Base-by-base conservation (phyloP, 2,329 filamentous ascomycete species). In the Amauroascus verrucosus region DNA sequence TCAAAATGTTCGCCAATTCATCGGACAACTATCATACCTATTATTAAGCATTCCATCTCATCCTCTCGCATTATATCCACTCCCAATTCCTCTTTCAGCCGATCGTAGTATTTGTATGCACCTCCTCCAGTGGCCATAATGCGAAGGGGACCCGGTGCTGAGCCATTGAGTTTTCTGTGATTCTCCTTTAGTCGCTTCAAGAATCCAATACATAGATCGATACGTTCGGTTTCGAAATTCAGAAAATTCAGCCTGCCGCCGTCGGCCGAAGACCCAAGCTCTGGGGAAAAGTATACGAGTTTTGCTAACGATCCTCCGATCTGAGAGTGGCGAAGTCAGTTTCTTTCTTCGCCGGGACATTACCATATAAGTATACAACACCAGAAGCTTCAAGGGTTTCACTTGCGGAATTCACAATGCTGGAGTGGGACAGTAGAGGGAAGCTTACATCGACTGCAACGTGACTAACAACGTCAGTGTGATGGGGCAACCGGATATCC, bases 21-120 rank as follows among this genome's bases (percentile, higher is more conserved):
- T 26, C 6, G 14, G 18, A 47, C 30, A 18, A 13, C 1, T 3
- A 50, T 16, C 75, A 59, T 69, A 89, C 87, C 89, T 64, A 93
- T 93, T 59, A 98, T 98, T 55, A 98, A 74, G 66, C 93, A 98
- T 69, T 95, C 89, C 93, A 98, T 98, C 72, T 98, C 93, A 64
- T 98, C 93, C 70, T 97, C 93, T 41, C 89, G 78, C 63, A 90
- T 75, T 18, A 98, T 89, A 65, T 96, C 86, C 1, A 95, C 87
- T 13, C 86, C 86, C 48, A 98, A 74, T 22, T 84, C 82, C 57
- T 91, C 81, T 65, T 83, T 84, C 62, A 98, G 88, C 69, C 83
- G 84, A 67, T 97, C 89, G 69, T 97, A 96, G 72, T 87, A 98
- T 69, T 97, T 96, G 77, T 87, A 97, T 4, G 93, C 90, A 18